Conservation (phyloP, 768 basidiomycete species). For the Pulveroboletus sp. region DNA sequence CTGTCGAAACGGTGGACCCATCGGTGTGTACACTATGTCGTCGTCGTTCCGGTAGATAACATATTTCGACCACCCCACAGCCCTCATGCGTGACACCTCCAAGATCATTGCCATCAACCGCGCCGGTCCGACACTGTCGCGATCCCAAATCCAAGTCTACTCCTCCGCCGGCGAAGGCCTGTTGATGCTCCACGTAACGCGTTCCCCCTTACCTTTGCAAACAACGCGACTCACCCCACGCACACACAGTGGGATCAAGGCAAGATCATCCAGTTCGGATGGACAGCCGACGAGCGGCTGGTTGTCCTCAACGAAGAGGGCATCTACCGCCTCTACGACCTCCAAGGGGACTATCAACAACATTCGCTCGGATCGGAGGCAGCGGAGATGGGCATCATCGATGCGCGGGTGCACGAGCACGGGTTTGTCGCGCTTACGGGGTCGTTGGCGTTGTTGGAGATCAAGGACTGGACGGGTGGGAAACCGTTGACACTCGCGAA, state of each 20-base stretch:
- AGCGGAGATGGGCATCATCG: conserved; percentile 76
- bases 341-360: conserved; percentile 83
- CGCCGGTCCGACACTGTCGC: conserved; percentile 53
- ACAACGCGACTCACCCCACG: too few species aligned
- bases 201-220: too few species aligned
- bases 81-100: conserved; percentile 81
- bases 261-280: conserved; percentile 78
- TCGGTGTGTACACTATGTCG: conserved; percentile 52
- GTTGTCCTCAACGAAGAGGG: conserved; percentile 91
- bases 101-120: conserved; percentile 75
- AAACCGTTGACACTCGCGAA: conserved; percentile 71
- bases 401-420: conserved; percentile 81
- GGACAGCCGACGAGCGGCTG: conserved; percentile 80
- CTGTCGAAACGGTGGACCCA: conserved; percentile 84
- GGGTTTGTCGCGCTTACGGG: conserved; percentile 86
- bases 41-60: background rate
- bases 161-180: conserved; percentile 80
- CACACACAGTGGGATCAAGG: conserved; percentile 97
- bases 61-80: conserved; percentile 37
- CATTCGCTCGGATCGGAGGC: conserved; percentile 83
- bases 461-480: conserved; percentile 85
- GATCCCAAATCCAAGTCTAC: conserved; percentile 84
- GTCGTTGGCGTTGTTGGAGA: conserved; percentile 73
- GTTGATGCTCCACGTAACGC: conserved; percentile 69
- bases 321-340: conserved; percentile 83